phyloP scores from a whole-genome alignment of 345 rosid genomes.

The Cardamine chenopodiifolia region DNA sequence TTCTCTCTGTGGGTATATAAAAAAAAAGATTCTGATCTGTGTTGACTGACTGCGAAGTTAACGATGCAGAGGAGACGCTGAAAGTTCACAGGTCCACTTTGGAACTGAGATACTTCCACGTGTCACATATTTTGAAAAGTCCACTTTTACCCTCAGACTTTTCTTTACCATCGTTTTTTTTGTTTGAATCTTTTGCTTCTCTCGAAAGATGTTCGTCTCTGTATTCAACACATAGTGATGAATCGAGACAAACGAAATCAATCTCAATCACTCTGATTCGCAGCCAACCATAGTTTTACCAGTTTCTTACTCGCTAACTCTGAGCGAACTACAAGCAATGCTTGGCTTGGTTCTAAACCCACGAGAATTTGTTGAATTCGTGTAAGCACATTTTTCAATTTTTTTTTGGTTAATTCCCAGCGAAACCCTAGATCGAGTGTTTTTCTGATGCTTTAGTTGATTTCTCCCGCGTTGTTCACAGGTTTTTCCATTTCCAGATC shows the following conservation, averaged over 20 bases:
- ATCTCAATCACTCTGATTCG: background rate
- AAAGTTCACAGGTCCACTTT: constrained; percentile 4
- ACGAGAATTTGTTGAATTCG: constrained; percentile 30
- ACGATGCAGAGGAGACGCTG: background rate
- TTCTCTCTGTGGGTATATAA: background rate
- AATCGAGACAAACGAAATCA: background rate
- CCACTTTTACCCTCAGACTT: constrained; percentile 26
- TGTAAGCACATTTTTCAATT: background rate
- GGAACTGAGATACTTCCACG: background rate
- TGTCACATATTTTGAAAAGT: background rate
- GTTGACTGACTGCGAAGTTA: constrained; percentile 31
- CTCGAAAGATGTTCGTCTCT: constrained; percentile 27
- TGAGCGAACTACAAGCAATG: constrained; percentile 25
- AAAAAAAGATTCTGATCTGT: constrained; percentile 30
- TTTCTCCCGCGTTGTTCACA: background rate
- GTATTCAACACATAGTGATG: constrained; percentile 26
- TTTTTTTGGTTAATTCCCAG: background rate
- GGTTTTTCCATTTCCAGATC: constrained; percentile 27
- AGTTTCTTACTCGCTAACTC: constrained; percentile 5
- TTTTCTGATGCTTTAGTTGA: background rate
- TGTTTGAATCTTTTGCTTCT: background rate
- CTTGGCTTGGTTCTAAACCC: constrained; percentile 19
- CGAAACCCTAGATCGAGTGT: constrained; percentile 6
- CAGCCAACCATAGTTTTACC: background rate
- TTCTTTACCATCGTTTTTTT: constrained; percentile 21